phyloP scores from a whole-genome alignment of 108 stramenopile species.

The Cyclotella kingstonii region DNA sequence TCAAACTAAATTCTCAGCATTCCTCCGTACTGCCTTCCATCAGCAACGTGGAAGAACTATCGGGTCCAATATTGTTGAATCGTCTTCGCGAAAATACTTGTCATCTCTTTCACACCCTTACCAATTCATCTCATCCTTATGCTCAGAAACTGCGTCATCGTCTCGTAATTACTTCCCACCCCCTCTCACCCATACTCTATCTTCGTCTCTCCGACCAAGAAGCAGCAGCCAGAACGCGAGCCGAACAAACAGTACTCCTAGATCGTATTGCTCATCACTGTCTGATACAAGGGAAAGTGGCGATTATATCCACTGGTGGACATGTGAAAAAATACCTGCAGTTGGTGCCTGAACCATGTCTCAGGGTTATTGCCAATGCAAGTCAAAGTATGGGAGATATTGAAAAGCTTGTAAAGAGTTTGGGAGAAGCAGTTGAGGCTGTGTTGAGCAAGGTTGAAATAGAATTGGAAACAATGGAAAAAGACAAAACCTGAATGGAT shows the following conservation, averaged over 20 bases:
- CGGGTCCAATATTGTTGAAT: constrained; percentile 18
- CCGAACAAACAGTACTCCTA: constrained; percentile 57
- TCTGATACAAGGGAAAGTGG: constrained; percentile 51
- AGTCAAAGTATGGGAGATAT: constrained; percentile 69
- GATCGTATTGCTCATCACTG: constrained; percentile 72
- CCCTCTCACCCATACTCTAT: constrained; percentile 75
- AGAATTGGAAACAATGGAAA: constrained; percentile 8
- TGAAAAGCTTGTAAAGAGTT: constrained; percentile 42
- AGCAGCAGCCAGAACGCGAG: constrained; percentile 32
- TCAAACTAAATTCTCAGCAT: neutral
- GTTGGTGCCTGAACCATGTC: constrained; percentile 67
- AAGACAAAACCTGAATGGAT: too few species aligned
- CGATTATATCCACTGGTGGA: constrained; percentile 67
- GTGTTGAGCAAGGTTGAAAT: constrained; percentile 15
- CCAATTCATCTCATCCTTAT: constrained; percentile 34
- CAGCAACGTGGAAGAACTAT: constrained; percentile 11
- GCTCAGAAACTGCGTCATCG: constrained; percentile 39
- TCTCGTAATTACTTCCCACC: constrained; percentile 68
- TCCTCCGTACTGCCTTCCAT: neutral
- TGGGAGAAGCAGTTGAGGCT: constrained; percentile 38
- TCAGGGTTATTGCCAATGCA: constrained; percentile 71
- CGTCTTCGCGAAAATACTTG: constrained; percentile 25
- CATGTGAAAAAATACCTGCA: constrained; percentile 55
- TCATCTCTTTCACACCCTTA: constrained; percentile 26
- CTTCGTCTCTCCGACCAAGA: constrained; percentile 60